A percentile compares a stretch with the other conserved stretches of the same genome.
Conservation (phyloP, 352 stramenopile species). For the Synura sp. region DNA sequence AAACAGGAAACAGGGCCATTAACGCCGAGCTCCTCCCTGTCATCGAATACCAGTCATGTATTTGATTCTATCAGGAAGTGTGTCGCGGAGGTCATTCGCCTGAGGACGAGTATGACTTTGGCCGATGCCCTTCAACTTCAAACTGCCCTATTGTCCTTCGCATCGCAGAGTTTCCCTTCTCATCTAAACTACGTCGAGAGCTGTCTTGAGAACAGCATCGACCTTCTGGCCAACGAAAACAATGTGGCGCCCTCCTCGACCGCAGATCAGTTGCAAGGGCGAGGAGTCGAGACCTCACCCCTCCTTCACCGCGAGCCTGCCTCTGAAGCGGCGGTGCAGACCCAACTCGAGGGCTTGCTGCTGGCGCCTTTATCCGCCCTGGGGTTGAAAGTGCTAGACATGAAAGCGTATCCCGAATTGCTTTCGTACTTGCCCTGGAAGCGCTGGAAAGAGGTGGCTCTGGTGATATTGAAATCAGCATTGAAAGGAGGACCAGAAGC, state of each 20-base stretch:
- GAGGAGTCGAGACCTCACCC: background rate
- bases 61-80: conserved; percentile 72
- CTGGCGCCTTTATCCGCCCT: conserved; percentile 61
- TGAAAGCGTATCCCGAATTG: conserved; percentile 54
- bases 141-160: conserved; percentile 64
- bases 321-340: conserved; percentile 55
- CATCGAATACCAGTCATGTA: conserved; percentile 49
- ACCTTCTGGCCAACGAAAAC: conserved; percentile 8
- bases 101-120: conserved; percentile 59
- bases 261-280: background rate
- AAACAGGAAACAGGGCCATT: too few species aligned
- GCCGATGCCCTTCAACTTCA: conserved; percentile 69
- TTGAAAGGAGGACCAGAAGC: too few species aligned
- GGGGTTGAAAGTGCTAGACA: conserved; percentile 59
- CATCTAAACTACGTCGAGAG: conserved; percentile 64
- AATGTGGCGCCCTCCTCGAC: background rate
- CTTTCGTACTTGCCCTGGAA: conserved; percentile 62
- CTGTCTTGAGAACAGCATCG: conserved; percentile 52
- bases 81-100: conserved; percentile 62
- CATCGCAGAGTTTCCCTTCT: conserved; percentile 65
- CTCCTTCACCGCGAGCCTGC: background rate
- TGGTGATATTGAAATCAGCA: too few species aligned
- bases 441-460: conserved; percentile 60
- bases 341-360: conserved; percentile 65
- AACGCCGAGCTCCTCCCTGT: too few species aligned